Percentiles rank a stretch among this genome's conserved stretches.
Evolutionary conservation across 768 basidiomycete species (phyloP).

Genomic region (Boletus reticuloceps): DNA sequence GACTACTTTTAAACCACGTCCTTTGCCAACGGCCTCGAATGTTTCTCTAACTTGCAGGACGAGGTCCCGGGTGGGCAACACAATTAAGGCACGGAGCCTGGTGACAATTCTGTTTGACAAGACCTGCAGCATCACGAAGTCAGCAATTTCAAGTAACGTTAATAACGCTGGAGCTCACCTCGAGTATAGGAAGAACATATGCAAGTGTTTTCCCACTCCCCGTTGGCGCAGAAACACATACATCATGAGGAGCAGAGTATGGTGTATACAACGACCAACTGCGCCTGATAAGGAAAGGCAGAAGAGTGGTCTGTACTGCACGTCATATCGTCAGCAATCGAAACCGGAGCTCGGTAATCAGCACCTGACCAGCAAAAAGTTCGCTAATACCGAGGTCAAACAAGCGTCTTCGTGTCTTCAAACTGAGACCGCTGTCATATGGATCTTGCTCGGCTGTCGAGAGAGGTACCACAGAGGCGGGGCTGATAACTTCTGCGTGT

Average conservation of each 20-base stretch:
- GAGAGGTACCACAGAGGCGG: slow-evolving; percentile 46
- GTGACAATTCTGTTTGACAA: slow-evolving; percentile 75
- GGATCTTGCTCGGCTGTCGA: slow-evolving; percentile 34
- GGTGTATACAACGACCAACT: slow-evolving; percentile 59
- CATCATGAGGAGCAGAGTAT: slow-evolving; percentile 66
- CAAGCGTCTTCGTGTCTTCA: slow-evolving; percentile 59
- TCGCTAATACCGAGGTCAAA: slow-evolving; percentile 78
- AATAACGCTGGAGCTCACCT: slow-evolving; percentile 44
- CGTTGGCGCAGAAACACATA: slow-evolving; percentile 95
- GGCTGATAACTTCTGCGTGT: slow-evolving; percentile 66
- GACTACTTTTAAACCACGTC: slow-evolving; percentile 78
- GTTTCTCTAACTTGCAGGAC: slow-evolving; percentile 92
- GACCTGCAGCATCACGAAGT: slow-evolving; percentile 41
- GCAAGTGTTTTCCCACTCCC: slow-evolving; percentile 97
- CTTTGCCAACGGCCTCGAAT: slow-evolving; percentile 80
- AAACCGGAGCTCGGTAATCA: background rate
- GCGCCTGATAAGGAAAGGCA: slow-evolving; percentile 73
- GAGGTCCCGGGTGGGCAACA: slow-evolving; percentile 92
- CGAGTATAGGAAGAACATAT: slow-evolving; percentile 92
- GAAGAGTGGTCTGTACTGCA: slow-evolving; percentile 83
- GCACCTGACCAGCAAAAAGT: slow-evolving; percentile 77
- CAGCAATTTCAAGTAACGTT: background rate
- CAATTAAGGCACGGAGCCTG: slow-evolving; percentile 80
- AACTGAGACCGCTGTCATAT: slow-evolving; percentile 50
- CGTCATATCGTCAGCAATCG: slow-evolving; percentile 13